These are phyloP conservation scores for Fomitopsis serialis DNA, from an alignment of 768 basidiomycete genomes.

Conservation along the genomic window DNA sequence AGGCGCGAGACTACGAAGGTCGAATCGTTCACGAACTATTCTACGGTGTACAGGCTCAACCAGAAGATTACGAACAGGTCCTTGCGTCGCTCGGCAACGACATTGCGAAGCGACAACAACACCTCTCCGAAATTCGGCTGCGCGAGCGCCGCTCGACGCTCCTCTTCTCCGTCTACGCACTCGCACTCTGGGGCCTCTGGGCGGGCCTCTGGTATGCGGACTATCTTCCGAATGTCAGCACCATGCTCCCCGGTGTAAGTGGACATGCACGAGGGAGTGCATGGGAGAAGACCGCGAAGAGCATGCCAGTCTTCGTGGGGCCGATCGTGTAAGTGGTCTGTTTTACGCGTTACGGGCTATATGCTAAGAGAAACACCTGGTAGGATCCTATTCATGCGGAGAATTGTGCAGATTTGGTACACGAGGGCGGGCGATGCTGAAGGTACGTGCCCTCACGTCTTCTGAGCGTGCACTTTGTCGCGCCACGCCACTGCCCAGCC, in stretches of 20 bases:
- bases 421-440: conserved; percentile 73
- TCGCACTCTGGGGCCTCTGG: conserved; percentile 70
- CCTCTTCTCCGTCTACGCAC: conserved; percentile 71
- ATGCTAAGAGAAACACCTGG: neutral
- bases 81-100: conserved; percentile 61
- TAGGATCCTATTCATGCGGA: conserved; percentile 69
- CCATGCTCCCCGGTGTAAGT: conserved; percentile 2
- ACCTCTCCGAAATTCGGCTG: conserved; percentile 78
- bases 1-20: too few species aligned
- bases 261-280: conserved; percentile 17
- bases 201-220: conserved; percentile 70
- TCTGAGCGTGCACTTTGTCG: neutral
- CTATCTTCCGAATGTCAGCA: conserved; percentile 40
- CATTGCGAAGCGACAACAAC: conserved; percentile 68
- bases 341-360: neutral
- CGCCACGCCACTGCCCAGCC: too few species aligned
- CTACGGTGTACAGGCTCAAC: neutral
- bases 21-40: neutral
- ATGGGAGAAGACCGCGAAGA: conserved; percentile 41
- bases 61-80: conserved; percentile 76
- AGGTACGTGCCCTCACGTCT: conserved; percentile 40
- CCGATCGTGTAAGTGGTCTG: conserved; percentile 65
- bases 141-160: conserved; percentile 78
- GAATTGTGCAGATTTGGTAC: conserved; percentile 85
- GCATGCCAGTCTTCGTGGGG: conserved; percentile 60